These are phyloP conservation scores for Pseudogymnoascus sp. DNA, from an alignment of 2,329 filamentous ascomycete genomes.

Conservation along the genomic window DNA sequence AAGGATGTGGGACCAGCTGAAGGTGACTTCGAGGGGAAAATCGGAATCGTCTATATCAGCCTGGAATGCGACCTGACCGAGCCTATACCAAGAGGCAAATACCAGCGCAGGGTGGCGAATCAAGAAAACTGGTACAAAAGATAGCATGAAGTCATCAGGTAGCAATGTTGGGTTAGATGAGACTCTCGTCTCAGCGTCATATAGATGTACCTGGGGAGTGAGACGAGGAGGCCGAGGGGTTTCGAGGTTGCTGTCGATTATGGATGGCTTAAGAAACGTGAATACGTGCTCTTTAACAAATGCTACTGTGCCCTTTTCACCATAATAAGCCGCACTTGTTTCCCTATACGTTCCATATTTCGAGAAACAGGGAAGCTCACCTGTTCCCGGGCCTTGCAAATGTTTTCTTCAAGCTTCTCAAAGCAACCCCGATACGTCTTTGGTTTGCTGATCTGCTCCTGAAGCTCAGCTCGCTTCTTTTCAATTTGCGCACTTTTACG, in stretches of 20 bases:
- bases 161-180: background rate
- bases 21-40: background rate
- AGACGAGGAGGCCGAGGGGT: background rate
- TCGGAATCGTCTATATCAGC: background rate
- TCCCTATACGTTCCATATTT: background rate
- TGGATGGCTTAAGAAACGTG: background rate
- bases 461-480: background rate
- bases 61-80: too few relatives aligned
- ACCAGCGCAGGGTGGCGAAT: constrained; percentile 1
- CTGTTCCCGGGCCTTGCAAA: background rate
- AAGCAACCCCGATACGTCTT: background rate
- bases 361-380: background rate
- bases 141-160: background rate
- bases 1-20: background rate
- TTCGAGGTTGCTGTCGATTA: background rate
- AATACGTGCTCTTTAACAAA: background rate
- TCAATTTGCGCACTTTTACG: background rate
- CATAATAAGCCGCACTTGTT: background rate
- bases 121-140: background rate
- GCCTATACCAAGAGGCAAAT: background rate
- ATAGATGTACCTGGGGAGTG: background rate
- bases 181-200: background rate
- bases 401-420: background rate
- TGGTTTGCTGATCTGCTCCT: background rate
- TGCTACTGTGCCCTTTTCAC: background rate